These are phyloP conservation scores for Gossypium stocksii DNA, from an alignment of 345 rosid genomes.

Conservation along the genomic window DNA sequence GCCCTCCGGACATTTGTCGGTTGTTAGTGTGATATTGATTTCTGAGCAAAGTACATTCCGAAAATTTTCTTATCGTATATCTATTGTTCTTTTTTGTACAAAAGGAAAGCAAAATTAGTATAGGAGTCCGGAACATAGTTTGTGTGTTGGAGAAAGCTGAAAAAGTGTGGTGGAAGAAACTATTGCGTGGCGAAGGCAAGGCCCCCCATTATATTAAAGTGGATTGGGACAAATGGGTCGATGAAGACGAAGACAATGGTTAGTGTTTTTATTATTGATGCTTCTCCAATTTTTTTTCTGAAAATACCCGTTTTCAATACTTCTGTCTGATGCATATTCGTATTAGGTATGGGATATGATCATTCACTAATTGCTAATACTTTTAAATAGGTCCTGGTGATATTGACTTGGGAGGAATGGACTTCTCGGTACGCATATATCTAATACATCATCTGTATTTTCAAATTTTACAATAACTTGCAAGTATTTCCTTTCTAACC, in stretches of 20 bases:
- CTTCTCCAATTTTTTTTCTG: neutral
- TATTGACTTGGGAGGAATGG: slow-evolving; percentile 69
- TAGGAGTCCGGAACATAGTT: slow-evolving; percentile 66
- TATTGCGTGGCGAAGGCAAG: slow-evolving; percentile 58
- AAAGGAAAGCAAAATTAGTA: slow-evolving; percentile 69
- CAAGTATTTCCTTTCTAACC: neutral
- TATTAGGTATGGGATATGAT: neutral
- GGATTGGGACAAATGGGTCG: slow-evolving; percentile 96
- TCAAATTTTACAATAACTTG: neutral
- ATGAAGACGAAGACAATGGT: slow-evolving; percentile 73
- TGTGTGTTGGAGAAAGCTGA: slow-evolving; percentile 75
- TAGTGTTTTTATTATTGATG: slow-evolving; percentile 13
- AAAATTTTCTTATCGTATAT: neutral
- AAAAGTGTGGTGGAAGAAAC: slow-evolving; percentile 70
- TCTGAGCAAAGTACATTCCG: neutral
- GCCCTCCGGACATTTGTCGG: neutral
- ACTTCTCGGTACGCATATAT: slow-evolving; percentile 50
- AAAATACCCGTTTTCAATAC: neutral
- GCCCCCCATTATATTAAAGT: slow-evolving; percentile 75
- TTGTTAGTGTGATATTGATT: neutral
- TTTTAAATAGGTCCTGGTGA: slow-evolving; percentile 47
- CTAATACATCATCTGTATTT: neutral
- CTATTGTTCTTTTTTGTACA: neutral
- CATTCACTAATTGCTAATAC: neutral
- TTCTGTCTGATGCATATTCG: neutral